Evolutionary conservation across 2,329 filamentous ascomycete genomes (phyloP), one percentile per base, ranked within the genome.

Genomic region (Penicillium sp.): DNA sequence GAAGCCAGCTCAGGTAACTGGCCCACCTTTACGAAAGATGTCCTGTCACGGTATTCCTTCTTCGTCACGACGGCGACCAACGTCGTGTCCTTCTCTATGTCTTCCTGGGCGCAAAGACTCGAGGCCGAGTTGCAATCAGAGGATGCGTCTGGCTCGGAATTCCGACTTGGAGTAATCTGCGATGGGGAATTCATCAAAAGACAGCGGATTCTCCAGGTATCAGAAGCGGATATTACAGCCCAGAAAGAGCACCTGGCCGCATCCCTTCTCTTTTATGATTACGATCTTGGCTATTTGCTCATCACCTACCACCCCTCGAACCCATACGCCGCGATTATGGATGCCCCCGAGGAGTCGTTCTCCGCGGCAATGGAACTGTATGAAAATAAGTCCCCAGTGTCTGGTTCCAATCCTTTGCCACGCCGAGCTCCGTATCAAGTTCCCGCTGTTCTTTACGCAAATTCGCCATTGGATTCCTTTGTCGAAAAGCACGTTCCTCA

Each of bases 241-340:
- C 49, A 57, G 56, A 51, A 58, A 53, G 54, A 72, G 58, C 67
- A 74, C 72, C 59, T 77, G 24, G 77, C 79, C 6, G 69, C 76
- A 18, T 76, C 74, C 47, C 70, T 84, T n/a, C 74, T 81, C 23
- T 74, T 85, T 33, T 74, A 81, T 45, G 80, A 85, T 56, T 76
- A 77, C 10, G 80, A 82, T 53, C 65, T 85, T 28, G 83, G 83
- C 9, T 83, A 84, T 59, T 70, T 86, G 26, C 65, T 86, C 42
- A 71, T 84, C 34, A 82, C 79, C 23, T 74, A 72, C 24, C 71
- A 73, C 31, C 71, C 72, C 7, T 75, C 74, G 42, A 75, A 77
- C 55, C 77, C 78, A 2, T 77, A 76, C 58, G 82, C 77, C 28
- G 80, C 76, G 4, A 69, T 74, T 47, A 76, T 82, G 44, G 81